Evolutionary conservation across 495 filamentous ascomycete species (phyloP).

Genomic region (Aspergillus sparsus): DNA sequence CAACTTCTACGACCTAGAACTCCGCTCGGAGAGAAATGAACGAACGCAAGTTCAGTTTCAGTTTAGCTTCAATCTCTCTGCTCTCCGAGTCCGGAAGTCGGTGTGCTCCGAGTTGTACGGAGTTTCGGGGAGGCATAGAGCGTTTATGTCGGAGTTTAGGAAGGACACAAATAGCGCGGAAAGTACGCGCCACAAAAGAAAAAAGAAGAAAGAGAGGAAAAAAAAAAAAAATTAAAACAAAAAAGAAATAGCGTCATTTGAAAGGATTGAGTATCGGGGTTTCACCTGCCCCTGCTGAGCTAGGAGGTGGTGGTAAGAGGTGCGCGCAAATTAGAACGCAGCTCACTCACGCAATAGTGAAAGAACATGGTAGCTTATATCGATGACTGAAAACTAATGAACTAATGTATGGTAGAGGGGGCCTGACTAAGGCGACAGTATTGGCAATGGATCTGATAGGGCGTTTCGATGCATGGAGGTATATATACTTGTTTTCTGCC

Average conservation of each 20-base stretch:
- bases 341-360: background rate
- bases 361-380: background rate
- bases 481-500: background rate
- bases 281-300: background rate
- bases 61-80: background rate
- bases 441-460: background rate
- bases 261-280: background rate
- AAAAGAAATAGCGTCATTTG: too few species aligned
- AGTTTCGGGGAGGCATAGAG: background rate
- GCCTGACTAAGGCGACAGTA: background rate
- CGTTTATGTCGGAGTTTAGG: background rate
- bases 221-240: too few species aligned
- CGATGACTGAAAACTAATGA: background rate
- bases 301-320: background rate
- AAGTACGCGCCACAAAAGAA: background rate
- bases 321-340: background rate
- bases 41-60: background rate
- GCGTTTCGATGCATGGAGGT: background rate
- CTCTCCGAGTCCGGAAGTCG: background rate
- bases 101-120: background rate
- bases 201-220: too few species aligned
- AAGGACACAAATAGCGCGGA: background rate
- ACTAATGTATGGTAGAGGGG: background rate
- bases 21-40: background rate
- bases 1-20: background rate